Evolutionary conservation across 768 basidiomycete genomes (phyloP), one percentile per base, ranked within the genome.

Genomic region (Paxillus involutus): DNA sequence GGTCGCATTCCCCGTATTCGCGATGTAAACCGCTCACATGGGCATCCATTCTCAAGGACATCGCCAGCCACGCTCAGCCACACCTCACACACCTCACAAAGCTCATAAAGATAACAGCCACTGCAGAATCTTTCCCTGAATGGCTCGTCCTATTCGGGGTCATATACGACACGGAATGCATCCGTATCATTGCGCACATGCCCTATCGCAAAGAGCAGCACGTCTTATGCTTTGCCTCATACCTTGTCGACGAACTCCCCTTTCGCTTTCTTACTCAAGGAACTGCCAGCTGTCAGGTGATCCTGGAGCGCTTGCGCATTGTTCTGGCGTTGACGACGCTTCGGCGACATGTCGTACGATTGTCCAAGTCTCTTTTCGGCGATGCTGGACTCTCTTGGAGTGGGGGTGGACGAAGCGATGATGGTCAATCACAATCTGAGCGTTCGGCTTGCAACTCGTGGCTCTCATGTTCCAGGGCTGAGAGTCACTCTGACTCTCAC

Each of bases 61-160:
- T 66, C 10, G 51, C 54, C 30, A 17, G 13, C 16, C 48, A 49
- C 14, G 59, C 39, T 6, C 52, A 39, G 19, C 14, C 19, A 39
- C 53, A 66, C 44, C 60, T 62, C 21, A 33, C 53, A 21, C 46
- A n/a, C 41, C 59, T 68, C 40, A 33, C 50, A 5, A 45, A 47
- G 39, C 40, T 48, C 43, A 49, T 55, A n/a, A 45, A 49, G 6
- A 35, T 33, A 43, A 39, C 9, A 7, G 3, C 32, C 7, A 16
- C 24, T 39, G 26, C 44, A 1, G 30, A 32, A 41, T 17, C 52
- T 42, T 58, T 63, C 47, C 66, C 66, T 13, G 65, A 69, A 43
- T 64, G 66, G 67, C 41, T 68, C 24, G 47, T 67, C 0, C 44
- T 64, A 10, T 67, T 69, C 32, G 63, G 63, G 14, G 58, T 69